phyloP scores from a whole-genome alignment of 225 moss, liverwort and hornwort species.

The Thuidium tamariscinum region DNA sequence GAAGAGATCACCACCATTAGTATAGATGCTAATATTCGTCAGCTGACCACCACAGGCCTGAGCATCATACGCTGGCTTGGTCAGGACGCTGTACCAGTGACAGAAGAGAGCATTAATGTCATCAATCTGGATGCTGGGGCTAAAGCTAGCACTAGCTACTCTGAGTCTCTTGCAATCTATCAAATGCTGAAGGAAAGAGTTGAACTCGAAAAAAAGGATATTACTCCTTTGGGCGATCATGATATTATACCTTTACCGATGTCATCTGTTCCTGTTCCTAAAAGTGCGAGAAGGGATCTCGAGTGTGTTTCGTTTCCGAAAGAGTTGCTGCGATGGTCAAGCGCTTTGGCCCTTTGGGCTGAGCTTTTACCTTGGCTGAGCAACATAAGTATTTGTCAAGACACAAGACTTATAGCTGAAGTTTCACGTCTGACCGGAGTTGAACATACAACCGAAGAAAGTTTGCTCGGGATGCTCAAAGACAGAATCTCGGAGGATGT shows the following conservation, averaged over 20 bases:
- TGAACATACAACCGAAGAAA: constrained; percentile 2
- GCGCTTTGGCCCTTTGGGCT: constrained; percentile 44
- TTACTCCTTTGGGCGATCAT: constrained; percentile 19
- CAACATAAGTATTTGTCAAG: constrained; percentile 44
- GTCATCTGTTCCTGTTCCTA: background rate
- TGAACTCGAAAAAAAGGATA: constrained; percentile 6
- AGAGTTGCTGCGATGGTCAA: constrained; percentile 43
- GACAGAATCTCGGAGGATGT: constrained; percentile 9
- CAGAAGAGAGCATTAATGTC: background rate
- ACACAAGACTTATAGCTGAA: constrained; percentile 43
- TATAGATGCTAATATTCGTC: constrained; percentile 22
- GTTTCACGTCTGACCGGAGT: constrained; percentile 32
- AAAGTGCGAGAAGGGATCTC: background rate
- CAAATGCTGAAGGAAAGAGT: constrained; percentile 50
- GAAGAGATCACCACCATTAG: constrained; percentile 1
- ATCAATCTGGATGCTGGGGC: background rate
- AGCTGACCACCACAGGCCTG: constrained; percentile 48
- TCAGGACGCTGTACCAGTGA: constrained; percentile 15
- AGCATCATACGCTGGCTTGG: constrained; percentile 76
- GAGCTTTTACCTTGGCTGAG: constrained; percentile 69
- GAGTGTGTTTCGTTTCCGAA: constrained; percentile 20
- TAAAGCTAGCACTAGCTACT: constrained; percentile 3
- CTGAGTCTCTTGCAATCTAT: constrained; percentile 38
- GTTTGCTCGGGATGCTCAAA: constrained; percentile 13
- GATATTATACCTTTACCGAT: constrained; percentile 29